Conservation (phyloP, 768 basidiomycete genomes). For the Mycena vitilis region DNA sequence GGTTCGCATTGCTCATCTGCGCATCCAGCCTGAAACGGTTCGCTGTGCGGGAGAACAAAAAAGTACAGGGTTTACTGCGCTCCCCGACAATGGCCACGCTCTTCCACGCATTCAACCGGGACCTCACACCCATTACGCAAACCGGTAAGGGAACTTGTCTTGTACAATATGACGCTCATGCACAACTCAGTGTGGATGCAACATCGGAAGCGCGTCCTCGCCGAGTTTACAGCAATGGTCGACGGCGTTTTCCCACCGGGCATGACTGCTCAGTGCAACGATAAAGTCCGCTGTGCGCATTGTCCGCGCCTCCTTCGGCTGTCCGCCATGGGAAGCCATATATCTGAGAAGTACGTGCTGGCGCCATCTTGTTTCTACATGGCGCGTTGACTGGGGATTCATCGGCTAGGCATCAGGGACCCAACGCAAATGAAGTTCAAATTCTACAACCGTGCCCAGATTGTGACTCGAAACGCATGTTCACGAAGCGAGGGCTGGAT, state of each 20-base stretch:
- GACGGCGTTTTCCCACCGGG: constrained; percentile 4
- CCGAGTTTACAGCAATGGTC: not conserved
- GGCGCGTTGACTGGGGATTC: too few relatives aligned
- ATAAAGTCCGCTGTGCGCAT: constrained; percentile 14
- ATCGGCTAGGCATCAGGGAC: not conserved
- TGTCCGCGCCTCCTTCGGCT: constrained; percentile 6
- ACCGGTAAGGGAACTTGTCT: not conserved
- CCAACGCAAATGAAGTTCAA: not conserved
- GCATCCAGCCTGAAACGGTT: not conserved
- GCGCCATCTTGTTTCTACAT: too few relatives aligned
- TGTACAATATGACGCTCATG: too few relatives aligned
- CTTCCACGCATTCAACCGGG: constrained; percentile 8
- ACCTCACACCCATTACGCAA: constrained; percentile 12
- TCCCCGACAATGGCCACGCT: constrained; percentile 8
- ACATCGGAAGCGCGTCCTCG: not conserved
- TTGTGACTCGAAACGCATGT: constrained; percentile 10
- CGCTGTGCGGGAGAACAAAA: not conserved
- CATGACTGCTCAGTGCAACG: not conserved
- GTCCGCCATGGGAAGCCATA: not conserved
- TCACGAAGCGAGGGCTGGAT: not conserved
- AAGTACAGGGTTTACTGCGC: constrained; percentile 14
- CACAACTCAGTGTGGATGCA: constrained; percentile 18
- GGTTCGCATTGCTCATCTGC: not conserved
- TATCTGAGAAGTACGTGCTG: constrained; percentile 8
- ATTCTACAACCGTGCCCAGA: not conserved